These are phyloP conservation scores for Thoreauomyces humboldtii DNA, from an alignment of 192 early-diverging fungal genomes.

Conservation along the genomic window DNA sequence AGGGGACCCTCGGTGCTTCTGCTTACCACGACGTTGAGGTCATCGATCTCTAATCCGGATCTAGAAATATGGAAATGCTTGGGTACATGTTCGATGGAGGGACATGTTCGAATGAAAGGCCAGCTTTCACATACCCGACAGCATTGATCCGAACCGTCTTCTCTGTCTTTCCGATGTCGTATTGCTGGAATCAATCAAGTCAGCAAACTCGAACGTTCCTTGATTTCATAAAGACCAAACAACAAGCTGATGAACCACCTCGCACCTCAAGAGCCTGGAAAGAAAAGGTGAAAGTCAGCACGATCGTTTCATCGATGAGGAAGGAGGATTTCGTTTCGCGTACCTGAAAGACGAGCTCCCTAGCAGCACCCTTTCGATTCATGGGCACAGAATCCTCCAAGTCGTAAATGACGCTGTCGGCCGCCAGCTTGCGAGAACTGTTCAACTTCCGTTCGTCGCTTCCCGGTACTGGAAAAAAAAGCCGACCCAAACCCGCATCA, in stretches of 20 bases:
- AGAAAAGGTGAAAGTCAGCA: background rate
- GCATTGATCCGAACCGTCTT: conserved; percentile 89
- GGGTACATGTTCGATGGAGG: background rate
- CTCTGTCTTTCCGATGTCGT: conserved; percentile 67
- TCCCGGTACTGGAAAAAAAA: conserved; percentile 22
- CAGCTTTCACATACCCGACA: conserved; percentile 53
- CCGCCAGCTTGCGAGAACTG: conserved; percentile 63
- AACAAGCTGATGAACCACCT: background rate
- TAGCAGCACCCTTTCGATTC: conserved; percentile 76
- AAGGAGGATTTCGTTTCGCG: background rate
- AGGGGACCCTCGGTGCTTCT: too few relatives aligned
- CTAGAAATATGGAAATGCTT: too few relatives aligned
- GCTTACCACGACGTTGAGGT: conserved; percentile 74
- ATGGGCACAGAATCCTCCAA: conserved; percentile 87
- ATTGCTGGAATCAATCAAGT: conserved; percentile 53
- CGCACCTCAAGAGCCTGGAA: conserved; percentile 33
- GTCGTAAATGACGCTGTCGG: conserved; percentile 88
- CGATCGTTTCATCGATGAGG: conserved; percentile 10
- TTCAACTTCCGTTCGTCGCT: conserved; percentile 87
- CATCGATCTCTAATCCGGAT: conserved; percentile 68
- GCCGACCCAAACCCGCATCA: background rate
- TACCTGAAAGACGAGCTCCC: conserved; percentile 71
- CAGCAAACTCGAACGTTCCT: too few relatives aligned
- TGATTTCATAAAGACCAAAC: too few relatives aligned
- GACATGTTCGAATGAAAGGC: background rate